A percentile compares a stretch with the other conserved stretches of the same genome.
These are phyloP conservation scores for Peniophora sp. DNA, from an alignment of 1,284 basidiomycete species.

Conservation along the genomic window DNA sequence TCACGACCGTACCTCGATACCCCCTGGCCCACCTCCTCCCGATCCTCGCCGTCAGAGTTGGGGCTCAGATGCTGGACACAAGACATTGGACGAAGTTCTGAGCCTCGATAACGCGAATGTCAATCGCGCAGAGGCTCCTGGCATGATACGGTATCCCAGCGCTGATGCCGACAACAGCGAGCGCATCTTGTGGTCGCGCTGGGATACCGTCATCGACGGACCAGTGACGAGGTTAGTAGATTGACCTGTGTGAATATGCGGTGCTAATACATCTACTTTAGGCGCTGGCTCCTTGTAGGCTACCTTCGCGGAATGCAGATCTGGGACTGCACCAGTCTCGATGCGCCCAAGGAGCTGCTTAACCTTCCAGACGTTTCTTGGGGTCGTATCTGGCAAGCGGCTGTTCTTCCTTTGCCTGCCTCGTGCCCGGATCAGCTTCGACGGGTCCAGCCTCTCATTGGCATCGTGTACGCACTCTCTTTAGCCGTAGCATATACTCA, in stretches of 20 bases:
- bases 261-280: conserved; percentile 12
- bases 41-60: conserved; percentile 13
- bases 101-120: conserved; percentile 8
- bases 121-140: neutral
- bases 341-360: conserved; percentile 44
- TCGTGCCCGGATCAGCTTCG: conserved; percentile 21
- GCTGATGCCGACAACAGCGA: conserved; percentile 17
- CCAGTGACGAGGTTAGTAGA: conserved; percentile 20
- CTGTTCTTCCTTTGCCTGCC: conserved; percentile 32
- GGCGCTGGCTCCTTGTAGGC: conserved; percentile 51
- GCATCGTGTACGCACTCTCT: conserved; percentile 41
- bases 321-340: conserved; percentile 60
- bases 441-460: conserved; percentile 40
- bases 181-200: conserved; percentile 23
- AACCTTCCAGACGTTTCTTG: conserved; percentile 33
- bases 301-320: conserved; percentile 56
- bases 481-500: conserved; percentile 1
- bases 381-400: conserved; percentile 34
- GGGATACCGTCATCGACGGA: conserved; percentile 18
- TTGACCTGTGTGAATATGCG: conserved; percentile 1
- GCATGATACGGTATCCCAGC: conserved; percentile 19
- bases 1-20: conserved; percentile 10
- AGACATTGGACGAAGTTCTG: conserved; percentile 16
- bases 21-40: conserved; percentile 1
- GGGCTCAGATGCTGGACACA: conserved; percentile 13